phyloP scores from a whole-genome alignment of 164 flowering plant species.

The Malania oleifera region DNA sequence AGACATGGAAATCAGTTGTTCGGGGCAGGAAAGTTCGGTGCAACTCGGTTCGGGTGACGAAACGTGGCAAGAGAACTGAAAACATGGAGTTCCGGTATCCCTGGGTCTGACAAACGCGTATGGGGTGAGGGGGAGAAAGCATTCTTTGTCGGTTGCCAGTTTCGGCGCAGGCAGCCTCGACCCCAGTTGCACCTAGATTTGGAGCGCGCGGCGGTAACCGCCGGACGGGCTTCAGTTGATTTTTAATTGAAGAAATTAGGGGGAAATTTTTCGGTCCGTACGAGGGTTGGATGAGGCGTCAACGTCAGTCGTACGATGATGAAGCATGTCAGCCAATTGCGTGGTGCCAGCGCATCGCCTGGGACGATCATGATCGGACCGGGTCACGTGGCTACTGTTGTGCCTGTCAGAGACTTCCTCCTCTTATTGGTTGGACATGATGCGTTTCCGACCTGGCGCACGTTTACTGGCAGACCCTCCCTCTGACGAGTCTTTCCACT shows the following conservation, averaged over 20 bases:
- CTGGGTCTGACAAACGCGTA: background rate
- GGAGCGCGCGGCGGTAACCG: slow-evolving; percentile 7
- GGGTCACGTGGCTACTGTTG: no score
- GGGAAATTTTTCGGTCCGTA: background rate
- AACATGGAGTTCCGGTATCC: slow-evolving; percentile 23
- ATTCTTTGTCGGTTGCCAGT: slow-evolving; percentile 31
- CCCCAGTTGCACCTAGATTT: slow-evolving; percentile 7
- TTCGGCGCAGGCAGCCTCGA: slow-evolving; percentile 6
- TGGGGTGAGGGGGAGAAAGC: slow-evolving; percentile 13
- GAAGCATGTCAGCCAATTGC: slow-evolving; percentile 13
- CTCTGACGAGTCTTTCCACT: no score
- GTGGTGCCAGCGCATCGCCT: background rate
- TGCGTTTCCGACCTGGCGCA: no score
- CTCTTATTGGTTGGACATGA: no score
- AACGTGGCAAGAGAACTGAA: slow-evolving; percentile 17
- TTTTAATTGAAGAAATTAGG: background rate
- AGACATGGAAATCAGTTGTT: background rate
- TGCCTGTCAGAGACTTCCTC: no score
- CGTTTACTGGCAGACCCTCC: no score
- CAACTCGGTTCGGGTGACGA: background rate
- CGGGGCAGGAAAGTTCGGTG: slow-evolving; percentile 12
- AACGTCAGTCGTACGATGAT: slow-evolving; percentile 14
- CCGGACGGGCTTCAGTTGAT: no score
- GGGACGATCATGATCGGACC: no score
- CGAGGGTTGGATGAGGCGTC: background rate